These are phyloP conservation scores for Avena atlantica DNA, from an alignment of 176 grass and related monocot genomes.

Conservation along the genomic window DNA sequence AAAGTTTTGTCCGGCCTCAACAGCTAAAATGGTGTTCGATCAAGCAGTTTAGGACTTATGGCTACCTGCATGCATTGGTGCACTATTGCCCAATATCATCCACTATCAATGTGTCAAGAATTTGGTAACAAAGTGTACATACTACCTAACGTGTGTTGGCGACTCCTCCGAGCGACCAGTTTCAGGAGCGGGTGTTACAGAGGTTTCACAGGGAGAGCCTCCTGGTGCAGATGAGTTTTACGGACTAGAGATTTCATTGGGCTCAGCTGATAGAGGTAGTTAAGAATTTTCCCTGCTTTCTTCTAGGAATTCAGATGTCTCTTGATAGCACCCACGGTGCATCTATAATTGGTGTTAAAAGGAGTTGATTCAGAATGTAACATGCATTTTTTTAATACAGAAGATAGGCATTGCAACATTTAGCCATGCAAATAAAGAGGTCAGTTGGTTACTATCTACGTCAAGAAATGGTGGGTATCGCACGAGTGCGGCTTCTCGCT, in stretches of 20 bases:
- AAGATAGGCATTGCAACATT: not conserved
- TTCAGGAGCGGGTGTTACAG: not conserved
- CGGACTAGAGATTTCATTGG: not conserved
- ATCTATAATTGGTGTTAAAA: slow-evolving; percentile 26
- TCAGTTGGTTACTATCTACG: not conserved
- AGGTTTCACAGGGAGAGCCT: not conserved
- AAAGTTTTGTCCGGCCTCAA: not conserved
- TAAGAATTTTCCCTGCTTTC: not conserved
- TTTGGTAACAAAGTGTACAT: not conserved
- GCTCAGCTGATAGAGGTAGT: not conserved
- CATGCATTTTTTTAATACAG: slow-evolving; percentile 10
- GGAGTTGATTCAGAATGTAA: slow-evolving; percentile 24
- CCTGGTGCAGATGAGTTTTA: not conserved
- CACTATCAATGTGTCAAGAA: not conserved
- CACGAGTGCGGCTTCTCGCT: not conserved
- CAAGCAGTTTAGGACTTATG: slow-evolving; percentile 5
- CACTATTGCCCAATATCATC: not conserved
- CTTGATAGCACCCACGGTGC: not conserved
- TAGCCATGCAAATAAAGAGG: not conserved
- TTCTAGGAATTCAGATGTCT: slow-evolving; percentile 20
- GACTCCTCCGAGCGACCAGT: not conserved
- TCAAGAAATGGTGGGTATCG: not conserved
- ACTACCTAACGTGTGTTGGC: not conserved
- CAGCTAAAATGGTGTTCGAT: not conserved
- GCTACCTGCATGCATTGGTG: not conserved